Base-by-base conservation (phyloP, 768 basidiomycete genomes). In the Zangia roseola region DNA sequence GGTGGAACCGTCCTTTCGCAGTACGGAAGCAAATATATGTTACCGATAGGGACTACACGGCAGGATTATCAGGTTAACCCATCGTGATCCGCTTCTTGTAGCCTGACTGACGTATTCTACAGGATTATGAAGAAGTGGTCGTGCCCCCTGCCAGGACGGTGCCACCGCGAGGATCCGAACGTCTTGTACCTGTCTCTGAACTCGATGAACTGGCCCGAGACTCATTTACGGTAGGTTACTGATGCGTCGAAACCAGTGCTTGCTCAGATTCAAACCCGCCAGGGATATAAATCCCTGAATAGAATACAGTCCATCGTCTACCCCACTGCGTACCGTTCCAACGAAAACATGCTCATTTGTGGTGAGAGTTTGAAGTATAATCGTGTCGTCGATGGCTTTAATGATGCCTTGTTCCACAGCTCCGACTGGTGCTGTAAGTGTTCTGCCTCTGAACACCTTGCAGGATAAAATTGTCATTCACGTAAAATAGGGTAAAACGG, bases 231-330 rank as follows among this genome's bases (percentile, higher is more conserved):
- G 94, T 92, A 60, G 55, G 79, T 63, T 8, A 12, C 16, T 14
- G 43, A n/a, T 3, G 17, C 39, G 21, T 37, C 16, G 37, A 23
- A 33, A 30, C 24, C 6, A 21, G 25, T n/a, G 31, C 45, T 26
- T 33, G 4, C 25, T 40, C 28, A 34, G 24, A 33, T 37, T 6
- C 36, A 51, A 35, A 35, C 33, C 1, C 40, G 47, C 14, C 16
- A 95, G 94, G 89, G 89, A 24, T 99, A 98, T 61, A 72, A 76
- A 26, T 76, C 84, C 10, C 74, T 99, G 54, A 99, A 99, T 65
- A 80, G 97, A 54, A 88, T 99, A 50, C 97, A 99, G 64, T 94
- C 92, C 1, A 92, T 97, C 52, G 86, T 98, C 17, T 97, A 87
- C 70, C 86, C 88, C 0, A 91, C 90, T 3, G 97, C 94, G 1